Evolutionary conservation across 345 rosid genomes (phyloP).

Genomic region (Eucalyptus sp.): DNA sequence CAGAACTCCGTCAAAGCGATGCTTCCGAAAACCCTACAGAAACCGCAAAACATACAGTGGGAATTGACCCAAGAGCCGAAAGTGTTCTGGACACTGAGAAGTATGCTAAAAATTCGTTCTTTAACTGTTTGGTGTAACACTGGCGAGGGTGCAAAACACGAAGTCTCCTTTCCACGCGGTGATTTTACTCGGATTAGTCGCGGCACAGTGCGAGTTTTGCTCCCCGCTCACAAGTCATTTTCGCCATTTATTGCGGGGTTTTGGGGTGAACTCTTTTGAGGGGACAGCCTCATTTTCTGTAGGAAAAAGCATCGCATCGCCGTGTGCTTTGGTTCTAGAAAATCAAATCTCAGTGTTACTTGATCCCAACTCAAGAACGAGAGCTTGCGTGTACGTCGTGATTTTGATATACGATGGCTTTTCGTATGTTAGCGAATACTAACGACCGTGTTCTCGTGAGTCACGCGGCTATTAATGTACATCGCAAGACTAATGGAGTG

Average conservation of each 20-base stretch:
- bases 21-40: background rate
- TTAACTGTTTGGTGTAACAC: background rate
- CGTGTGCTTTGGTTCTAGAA: background rate
- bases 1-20: background rate
- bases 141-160: background rate
- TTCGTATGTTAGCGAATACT: background rate
- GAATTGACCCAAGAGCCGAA: background rate
- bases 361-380: background rate
- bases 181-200: background rate
- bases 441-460: background rate
- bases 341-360: background rate
- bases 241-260: background rate
- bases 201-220: background rate
- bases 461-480: background rate
- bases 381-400: background rate
- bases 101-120: background rate
- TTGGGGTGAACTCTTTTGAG: background rate
- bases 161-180: background rate
- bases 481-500: background rate
- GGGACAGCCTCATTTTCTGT: background rate
- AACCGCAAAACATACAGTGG: background rate
- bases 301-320: background rate
- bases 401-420: background rate
- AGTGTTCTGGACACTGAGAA: background rate
- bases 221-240: background rate